phyloP scores from a whole-genome alignment of 2,329 filamentous ascomycete species.

The Scytalidium sp. region DNA sequence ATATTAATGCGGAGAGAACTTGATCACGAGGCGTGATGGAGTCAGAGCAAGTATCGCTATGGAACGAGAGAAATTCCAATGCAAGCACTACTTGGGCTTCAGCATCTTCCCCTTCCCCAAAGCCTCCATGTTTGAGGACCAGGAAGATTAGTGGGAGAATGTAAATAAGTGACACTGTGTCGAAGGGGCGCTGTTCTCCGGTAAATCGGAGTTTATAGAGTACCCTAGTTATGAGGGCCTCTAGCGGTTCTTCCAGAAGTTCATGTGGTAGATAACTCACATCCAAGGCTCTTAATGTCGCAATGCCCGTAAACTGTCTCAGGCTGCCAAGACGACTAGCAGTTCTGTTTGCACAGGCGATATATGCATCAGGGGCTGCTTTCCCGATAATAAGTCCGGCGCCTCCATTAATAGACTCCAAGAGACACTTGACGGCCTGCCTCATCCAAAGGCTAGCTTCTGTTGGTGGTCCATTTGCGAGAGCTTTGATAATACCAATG shows the following conservation, averaged over 20 bases:
- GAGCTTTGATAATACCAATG: constrained; percentile 78
- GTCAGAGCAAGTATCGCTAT: constrained; percentile 77
- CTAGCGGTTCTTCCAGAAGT: constrained; percentile 76
- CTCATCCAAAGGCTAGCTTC: constrained; percentile 88
- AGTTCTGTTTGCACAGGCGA: constrained; percentile 74
- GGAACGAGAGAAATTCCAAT: constrained; percentile 84
- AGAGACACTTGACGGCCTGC: constrained; percentile 69
- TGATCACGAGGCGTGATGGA: constrained; percentile 72
- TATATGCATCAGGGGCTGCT: constrained; percentile 71
- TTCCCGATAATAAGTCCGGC: constrained; percentile 80
- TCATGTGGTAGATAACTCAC: constrained; percentile 70
- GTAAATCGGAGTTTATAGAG: constrained; percentile 88
- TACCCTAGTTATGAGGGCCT: constrained; percentile 80
- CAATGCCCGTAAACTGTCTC: constrained; percentile 81
- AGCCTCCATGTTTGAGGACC: constrained; percentile 75
- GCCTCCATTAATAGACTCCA: constrained; percentile 74
- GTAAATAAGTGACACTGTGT: constrained; percentile 83
- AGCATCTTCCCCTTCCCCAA: constrained; percentile 73
- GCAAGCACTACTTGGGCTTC: constrained; percentile 89
- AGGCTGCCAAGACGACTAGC: constrained; percentile 72
- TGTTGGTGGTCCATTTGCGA: constrained; percentile 85
- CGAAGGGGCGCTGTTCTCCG: constrained; percentile 91
- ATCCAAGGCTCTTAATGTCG: constrained; percentile 76
- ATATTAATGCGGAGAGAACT: constrained; percentile 68
- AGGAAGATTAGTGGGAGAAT: constrained; percentile 78